Base-by-base conservation (phyloP, 306 rosid species). In the Cicer yamashitae region DNA sequence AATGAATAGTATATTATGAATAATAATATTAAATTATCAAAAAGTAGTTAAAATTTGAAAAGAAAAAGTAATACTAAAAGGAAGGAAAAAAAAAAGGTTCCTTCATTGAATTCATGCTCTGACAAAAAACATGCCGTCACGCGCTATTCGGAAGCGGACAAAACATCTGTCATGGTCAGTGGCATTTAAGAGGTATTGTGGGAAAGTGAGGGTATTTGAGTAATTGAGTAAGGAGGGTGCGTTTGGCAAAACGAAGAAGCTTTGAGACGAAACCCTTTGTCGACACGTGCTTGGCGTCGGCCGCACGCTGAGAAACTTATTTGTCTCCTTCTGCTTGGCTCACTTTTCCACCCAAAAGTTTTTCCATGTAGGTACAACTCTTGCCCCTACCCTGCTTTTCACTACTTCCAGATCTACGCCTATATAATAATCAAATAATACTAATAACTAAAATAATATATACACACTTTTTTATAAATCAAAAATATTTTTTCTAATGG, bases 261-360 rank as follows among this genome's bases (percentile, higher is more conserved):
- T 20, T 59, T 47, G 47, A 78, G 84, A 86, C 76, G 86, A 82
- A 91, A 83, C 84, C 78, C 86, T 80, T 91, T 89, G 96, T 89
- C 90, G 89, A 85, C 89, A 89, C 91, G 87, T 91, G 93, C 82
- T 75, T 88, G 91, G 93, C 91, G 89, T 93, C 76, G 85, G 88
- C 86, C 85, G 87, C 90, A 93, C 88, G 92, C 93, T 50, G 84
- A 79, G 73, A 85, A 87, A 86, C 84, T 66, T 65, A 17, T 72
- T 74, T 77, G 63, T 82, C 60, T 53, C 11, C 34, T 62, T 75
- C 25, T 46, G 57, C 67, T 12, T 8, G 14, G 45, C 54, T 70
- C 39, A 45, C 68, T 18, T 58, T 54, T 50, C 77, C 68, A 44
- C 46, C 14, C 52, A 39, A 40, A 14, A 66, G 7, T 17, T 71